phyloP scores from a whole-genome alignment of 768 basidiomycete species.

The Mycena vitilis region DNA sequence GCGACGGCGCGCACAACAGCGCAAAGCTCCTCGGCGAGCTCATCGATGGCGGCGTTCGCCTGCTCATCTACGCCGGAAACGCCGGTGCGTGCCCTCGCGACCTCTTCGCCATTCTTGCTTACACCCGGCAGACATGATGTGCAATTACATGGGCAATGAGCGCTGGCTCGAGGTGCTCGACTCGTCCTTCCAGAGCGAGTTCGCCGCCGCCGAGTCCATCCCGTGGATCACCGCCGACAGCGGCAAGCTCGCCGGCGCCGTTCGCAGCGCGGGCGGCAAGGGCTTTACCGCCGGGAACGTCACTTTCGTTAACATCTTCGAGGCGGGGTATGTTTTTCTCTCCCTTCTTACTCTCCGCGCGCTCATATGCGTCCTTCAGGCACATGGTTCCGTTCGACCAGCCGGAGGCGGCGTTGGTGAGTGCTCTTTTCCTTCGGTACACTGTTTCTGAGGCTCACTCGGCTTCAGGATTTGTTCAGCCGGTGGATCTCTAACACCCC shows the following conservation, averaged over 20 bases:
- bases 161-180: slow-evolving; percentile 78
- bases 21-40: slow-evolving; percentile 83
- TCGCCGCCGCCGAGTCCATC: slow-evolving; percentile 56
- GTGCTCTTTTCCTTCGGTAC: not conserved
- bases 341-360: not conserved
- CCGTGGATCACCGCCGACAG: slow-evolving; percentile 68
- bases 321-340: slow-evolving; percentile 75
- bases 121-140: slow-evolving; percentile 76
- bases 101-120: slow-evolving; percentile 24
- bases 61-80: slow-evolving; percentile 92
- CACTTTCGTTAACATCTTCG: slow-evolving; percentile 81
- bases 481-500: slow-evolving; percentile 34
- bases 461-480: slow-evolving; percentile 26
- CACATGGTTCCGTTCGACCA: slow-evolving; percentile 95
- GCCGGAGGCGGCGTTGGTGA: slow-evolving; percentile 81
- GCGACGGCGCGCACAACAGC: slow-evolving; percentile 89
- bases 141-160: slow-evolving; percentile 88
- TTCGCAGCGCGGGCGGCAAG: slow-evolving; percentile 75
- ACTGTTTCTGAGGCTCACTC: not conserved
- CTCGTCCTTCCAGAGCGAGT: slow-evolving; percentile 71
- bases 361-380: slow-evolving; percentile 48
- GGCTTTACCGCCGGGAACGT: slow-evolving; percentile 82
- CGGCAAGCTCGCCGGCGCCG: slow-evolving; percentile 72
- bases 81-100: slow-evolving; percentile 62
- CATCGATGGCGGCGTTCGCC: slow-evolving; percentile 82